phyloP scores from a whole-genome alignment of 129 eudicot genomes.

The Rutidosis leptorrhynchoides region DNA sequence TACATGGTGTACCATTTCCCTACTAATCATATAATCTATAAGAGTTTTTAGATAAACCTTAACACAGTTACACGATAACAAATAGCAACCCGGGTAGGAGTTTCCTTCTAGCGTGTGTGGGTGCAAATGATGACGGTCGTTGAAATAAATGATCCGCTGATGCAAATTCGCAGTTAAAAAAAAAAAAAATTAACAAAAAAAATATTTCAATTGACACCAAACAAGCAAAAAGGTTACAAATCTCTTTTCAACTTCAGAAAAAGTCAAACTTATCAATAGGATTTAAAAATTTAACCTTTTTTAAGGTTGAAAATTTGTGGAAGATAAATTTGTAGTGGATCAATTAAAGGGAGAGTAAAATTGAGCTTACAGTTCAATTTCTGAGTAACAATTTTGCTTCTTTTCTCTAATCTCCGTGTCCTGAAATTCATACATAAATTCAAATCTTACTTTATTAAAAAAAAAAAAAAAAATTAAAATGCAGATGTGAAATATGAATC shows the following conservation, averaged over 20 bases:
- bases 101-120: too few species aligned
- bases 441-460: too few species aligned
- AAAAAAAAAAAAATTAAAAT: neutral
- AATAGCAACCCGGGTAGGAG: too few species aligned
- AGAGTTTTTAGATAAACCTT: too few species aligned
- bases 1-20: too few species aligned
- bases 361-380: conserved; percentile 58
- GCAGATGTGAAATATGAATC: conserved; percentile 1
- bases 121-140: too few species aligned
- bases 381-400: conserved; percentile 63
- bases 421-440: too few species aligned
- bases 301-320: neutral
- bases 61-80: too few species aligned
- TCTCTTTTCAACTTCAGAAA: neutral
- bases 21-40: too few species aligned
- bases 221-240: neutral
- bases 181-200: neutral
- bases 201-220: neutral
- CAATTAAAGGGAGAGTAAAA: neutral
- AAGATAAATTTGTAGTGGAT: neutral
- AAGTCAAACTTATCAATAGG: conserved; percentile 5
- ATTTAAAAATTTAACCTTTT: neutral
- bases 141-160: too few species aligned
- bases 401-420: conserved; percentile 60
- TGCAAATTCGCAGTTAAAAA: too few species aligned